A percentile compares a stretch with the other conserved stretches of the same genome.
Evolutionary conservation across 768 basidiomycete species (phyloP).

Genomic region (Mycena pura): DNA sequence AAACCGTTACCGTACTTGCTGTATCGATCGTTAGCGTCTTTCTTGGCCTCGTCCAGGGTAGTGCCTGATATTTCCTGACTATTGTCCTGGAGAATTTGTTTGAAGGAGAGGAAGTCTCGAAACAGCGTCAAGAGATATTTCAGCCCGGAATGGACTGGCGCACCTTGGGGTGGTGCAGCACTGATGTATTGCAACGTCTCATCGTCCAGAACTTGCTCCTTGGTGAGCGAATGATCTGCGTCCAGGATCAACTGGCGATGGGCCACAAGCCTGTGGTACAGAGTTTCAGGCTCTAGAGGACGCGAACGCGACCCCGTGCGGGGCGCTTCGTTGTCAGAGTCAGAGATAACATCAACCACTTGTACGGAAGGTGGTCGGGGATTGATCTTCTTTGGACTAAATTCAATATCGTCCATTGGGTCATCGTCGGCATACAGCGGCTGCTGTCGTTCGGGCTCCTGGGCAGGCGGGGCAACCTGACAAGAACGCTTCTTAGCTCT

Average conservation of each 20-base stretch:
- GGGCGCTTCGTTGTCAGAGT: slow-evolving; percentile 2
- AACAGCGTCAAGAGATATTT: neutral
- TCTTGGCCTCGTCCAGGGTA: slow-evolving; percentile 49
- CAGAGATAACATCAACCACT: slow-evolving; percentile 31
- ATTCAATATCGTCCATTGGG: slow-evolving; percentile 22
- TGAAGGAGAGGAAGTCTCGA: slow-evolving; percentile 47
- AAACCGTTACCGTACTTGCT: slow-evolving; percentile 44
- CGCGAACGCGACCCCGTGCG: neutral
- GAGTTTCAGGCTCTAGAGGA: slow-evolving; percentile 8
- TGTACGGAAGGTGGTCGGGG: slow-evolving; percentile 12
- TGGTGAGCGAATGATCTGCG: slow-evolving; percentile 30
- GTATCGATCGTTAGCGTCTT: slow-evolving; percentile 40
- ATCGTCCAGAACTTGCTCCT: slow-evolving; percentile 44
- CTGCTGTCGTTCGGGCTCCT: slow-evolving; percentile 31
- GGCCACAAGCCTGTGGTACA: neutral
- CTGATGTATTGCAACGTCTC: slow-evolving; percentile 45
- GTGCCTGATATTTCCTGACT: slow-evolving; percentile 51
- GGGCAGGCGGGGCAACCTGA: slow-evolving; percentile 29
- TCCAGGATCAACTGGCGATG: slow-evolving; percentile 36
- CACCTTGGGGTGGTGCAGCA: slow-evolving; percentile 49
- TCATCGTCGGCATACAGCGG: slow-evolving; percentile 36
- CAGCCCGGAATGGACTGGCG: neutral
- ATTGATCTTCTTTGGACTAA: slow-evolving; percentile 21
- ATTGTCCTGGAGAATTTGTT: slow-evolving; percentile 46
- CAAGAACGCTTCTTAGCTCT: slow-evolving; percentile 32